Percentiles rank a stretch among this genome's conserved stretches.
These are phyloP conservation scores for Sonneratia caseolaris DNA, from an alignment of 345 rosid species.

Conservation along the genomic window DNA sequence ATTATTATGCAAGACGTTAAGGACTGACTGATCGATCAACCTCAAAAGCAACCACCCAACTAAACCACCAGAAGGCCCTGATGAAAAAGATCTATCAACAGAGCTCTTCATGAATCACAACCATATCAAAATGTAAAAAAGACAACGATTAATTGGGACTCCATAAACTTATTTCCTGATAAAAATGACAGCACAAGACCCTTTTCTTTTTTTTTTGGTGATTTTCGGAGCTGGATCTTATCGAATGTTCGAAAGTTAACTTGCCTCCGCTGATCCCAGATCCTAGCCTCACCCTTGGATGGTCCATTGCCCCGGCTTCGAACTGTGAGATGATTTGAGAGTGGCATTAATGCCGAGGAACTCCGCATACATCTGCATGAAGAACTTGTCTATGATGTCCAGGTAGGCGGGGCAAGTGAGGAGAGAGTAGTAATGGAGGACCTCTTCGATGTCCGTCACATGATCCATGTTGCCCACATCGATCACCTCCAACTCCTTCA, in stretches of 20 bases:
- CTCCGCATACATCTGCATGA: slow-evolving; percentile 51
- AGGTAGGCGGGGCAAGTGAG: slow-evolving; percentile 60
- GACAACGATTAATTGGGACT: background rate
- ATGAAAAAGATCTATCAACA: background rate
- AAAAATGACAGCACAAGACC: no score
- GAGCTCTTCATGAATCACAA: background rate
- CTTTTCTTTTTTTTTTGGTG: no score
- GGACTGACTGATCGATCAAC: no score
- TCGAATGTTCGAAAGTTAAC: no score
- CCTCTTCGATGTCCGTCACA: slow-evolving; percentile 59
- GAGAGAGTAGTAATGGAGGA: slow-evolving; percentile 65
- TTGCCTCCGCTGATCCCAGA: background rate
- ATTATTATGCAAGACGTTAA: no score
- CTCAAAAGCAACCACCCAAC: background rate
- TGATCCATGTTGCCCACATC: slow-evolving; percentile 49
- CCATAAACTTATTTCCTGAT: no score
- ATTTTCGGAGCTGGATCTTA: no score
- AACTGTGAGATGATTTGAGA: background rate
- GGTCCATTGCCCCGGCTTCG: background rate
- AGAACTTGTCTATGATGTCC: slow-evolving; percentile 62
- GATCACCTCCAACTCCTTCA: slow-evolving; percentile 64
- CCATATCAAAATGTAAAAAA: background rate
- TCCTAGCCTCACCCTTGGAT: background rate
- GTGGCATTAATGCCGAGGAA: slow-evolving; percentile 9
- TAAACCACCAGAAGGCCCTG: background rate